Evolutionary conservation across 164 flowering plant genomes (phyloP).

Genomic region (Houttuynia cordata): DNA sequence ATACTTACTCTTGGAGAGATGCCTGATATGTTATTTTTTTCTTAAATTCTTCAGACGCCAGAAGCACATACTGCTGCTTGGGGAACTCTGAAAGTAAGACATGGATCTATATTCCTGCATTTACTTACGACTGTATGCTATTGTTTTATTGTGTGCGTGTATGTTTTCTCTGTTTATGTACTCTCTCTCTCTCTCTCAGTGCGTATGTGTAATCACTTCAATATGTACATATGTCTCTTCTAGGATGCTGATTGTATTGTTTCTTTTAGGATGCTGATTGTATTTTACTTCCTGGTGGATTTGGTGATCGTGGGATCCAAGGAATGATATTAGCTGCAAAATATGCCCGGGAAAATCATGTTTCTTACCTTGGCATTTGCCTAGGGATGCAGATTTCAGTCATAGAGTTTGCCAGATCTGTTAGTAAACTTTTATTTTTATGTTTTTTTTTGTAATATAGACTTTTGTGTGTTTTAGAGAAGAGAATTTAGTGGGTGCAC

Average conservation of each 20-base stretch:
- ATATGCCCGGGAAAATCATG: slow-evolving; percentile 80
- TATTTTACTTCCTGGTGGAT: slow-evolving; percentile 95
- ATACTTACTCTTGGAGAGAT: neutral
- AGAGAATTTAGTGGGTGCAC: too few relatives aligned
- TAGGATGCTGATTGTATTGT: too few relatives aligned
- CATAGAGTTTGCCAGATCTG: slow-evolving; percentile 89
- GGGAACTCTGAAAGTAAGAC: slow-evolving; percentile 60
- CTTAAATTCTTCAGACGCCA: slow-evolving; percentile 46
- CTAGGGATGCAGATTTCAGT: slow-evolving; percentile 99
- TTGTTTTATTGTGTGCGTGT: too few relatives aligned
- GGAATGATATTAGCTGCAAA: slow-evolving; percentile 98
- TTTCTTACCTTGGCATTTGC: slow-evolving; percentile 96
- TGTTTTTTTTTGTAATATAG: neutral
- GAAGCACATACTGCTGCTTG: slow-evolving; percentile 89
- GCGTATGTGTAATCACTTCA: too few relatives aligned
- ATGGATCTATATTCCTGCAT: too few relatives aligned
- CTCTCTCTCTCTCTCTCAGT: too few relatives aligned
- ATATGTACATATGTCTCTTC: neutral
- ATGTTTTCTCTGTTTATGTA: too few relatives aligned
- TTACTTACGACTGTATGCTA: too few relatives aligned
- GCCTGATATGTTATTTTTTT: neutral
- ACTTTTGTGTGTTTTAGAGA: too few relatives aligned
- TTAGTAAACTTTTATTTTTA: slow-evolving; percentile 8
- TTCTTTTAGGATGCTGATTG: slow-evolving; percentile 84
- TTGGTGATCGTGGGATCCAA: slow-evolving; percentile 94